These are phyloP conservation scores for Neofusicoccum parvum DNA, from an alignment of 2,329 filamentous ascomycete genomes.

Conservation along the genomic window DNA sequence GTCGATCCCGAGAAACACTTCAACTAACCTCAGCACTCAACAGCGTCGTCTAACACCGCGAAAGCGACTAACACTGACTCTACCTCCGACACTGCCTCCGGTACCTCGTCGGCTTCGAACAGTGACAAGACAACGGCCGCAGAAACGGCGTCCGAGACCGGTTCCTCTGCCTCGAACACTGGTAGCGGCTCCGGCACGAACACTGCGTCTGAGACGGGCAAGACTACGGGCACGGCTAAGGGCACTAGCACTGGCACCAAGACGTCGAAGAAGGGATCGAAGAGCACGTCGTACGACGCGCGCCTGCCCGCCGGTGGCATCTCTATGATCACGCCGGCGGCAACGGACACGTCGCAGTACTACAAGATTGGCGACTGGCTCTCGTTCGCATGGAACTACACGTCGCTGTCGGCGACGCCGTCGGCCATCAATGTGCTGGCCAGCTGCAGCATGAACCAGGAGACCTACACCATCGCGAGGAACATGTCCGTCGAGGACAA, in stretches of 20 bases:
- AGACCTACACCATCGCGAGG: slow-evolving; percentile 62
- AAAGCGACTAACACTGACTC: neutral
- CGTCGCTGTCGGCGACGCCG: slow-evolving; percentile 61
- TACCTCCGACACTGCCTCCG: slow-evolving; percentile 1
- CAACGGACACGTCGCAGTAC: slow-evolving; percentile 54
- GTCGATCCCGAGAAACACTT: neutral
- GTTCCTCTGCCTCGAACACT: neutral
- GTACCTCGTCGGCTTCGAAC: neutral
- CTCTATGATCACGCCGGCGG: slow-evolving; percentile 61
- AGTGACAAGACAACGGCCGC: slow-evolving; percentile 2
- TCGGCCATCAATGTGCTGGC: slow-evolving; percentile 63
- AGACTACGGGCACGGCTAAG: slow-evolving; percentile 7
- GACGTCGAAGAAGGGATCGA: slow-evolving; percentile 16
- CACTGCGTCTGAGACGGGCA: slow-evolving; percentile 1
- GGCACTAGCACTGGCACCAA: slow-evolving; percentile 1
- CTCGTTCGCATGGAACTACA: slow-evolving; percentile 71
- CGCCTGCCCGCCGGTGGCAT: slow-evolving; percentile 61
- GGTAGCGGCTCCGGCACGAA: neutral
- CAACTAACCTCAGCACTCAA: neutral
- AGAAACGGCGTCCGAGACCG: slow-evolving; percentile 10
- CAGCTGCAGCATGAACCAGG: slow-evolving; percentile 60
- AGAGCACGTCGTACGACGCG: slow-evolving; percentile 49
- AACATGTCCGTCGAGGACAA: slow-evolving; percentile 60
- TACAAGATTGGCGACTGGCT: slow-evolving; percentile 66
- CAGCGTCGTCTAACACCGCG: neutral